Evolutionary conservation across 2,329 filamentous ascomycete species (phyloP), one percentile per base, ranked within the genome.

Genomic region (Colletotrichum zoysiae): DNA sequence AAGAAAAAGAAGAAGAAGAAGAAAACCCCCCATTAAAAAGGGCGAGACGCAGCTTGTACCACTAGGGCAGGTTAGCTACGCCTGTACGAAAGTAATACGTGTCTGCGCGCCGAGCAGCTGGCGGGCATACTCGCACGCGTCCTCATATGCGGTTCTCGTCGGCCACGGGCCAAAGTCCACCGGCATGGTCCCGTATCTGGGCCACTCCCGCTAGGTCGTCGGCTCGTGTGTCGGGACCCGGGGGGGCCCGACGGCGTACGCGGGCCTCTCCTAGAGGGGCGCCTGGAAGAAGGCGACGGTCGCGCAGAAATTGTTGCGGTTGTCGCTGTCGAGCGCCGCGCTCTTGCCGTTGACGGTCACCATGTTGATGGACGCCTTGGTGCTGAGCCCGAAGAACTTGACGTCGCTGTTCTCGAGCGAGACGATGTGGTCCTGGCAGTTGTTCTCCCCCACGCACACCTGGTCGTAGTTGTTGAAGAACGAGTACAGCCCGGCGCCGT

Each of bases 391-490:
- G 74, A 88, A 93, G 48, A 95, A 80, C 75, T 89, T 84, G 50
- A 94, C 85, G 26, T 81, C 79, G 63, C 85, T 90, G 78, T 88
- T 87, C 80, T 94, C 90, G 46, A 95, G 84, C 75, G 89, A 90
- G 58, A 95, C 86, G 83, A 96, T 95, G 82, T 94, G 92, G 70
- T 91, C 86, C 82, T 95, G 93, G 84, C 93, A 96, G 75, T 87
- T 89, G 79, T 93, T 87, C 12, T 86, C 86, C 48, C 82, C 80
- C 20, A 95, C 86, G 77, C 93, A 96, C 23, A 86, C 85, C 81
- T 95, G 92, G 48, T 82, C 84, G 82, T 95, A 95, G 85, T 95
- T 94, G 80, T 95, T 89, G 78, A 94, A 95, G 88, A 95, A 95
- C 75, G 88, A 91, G 86, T 95, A 95, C 71, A 95, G 83, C 35